Conservation (phyloP, 2,329 filamentous ascomycete species). For the Sporothrix sp. region DNA sequence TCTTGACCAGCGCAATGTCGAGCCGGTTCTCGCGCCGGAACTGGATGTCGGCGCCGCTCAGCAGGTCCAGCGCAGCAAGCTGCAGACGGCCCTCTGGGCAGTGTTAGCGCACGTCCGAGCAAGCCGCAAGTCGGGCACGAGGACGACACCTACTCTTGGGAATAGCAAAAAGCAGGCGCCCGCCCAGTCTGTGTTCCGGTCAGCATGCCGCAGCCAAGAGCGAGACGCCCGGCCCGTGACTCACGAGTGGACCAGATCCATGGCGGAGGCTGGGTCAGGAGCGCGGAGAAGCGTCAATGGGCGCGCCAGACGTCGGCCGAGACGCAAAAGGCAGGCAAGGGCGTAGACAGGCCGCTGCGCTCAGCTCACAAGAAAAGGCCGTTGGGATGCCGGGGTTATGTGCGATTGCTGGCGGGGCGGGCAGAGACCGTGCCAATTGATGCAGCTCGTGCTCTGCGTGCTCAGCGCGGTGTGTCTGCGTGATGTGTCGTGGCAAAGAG, state of each 20-base stretch:
- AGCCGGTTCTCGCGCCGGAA: slow-evolving; percentile 91
- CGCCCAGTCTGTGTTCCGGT: slow-evolving; percentile 60
- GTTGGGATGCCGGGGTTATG: too few relatives aligned
- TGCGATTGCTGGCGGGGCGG: too few relatives aligned
- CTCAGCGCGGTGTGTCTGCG: too few relatives aligned
- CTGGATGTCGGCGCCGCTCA: slow-evolving; percentile 90
- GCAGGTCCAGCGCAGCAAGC: slow-evolving; percentile 76
- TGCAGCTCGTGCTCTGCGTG: too few relatives aligned
- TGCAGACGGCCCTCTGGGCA: slow-evolving; percentile 79
- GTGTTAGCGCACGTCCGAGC: background rate
- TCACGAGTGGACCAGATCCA: slow-evolving; percentile 48
- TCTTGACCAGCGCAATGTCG: slow-evolving; percentile 96
- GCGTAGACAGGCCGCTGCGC: too few relatives aligned
- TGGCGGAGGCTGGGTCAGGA: slow-evolving; percentile 23
- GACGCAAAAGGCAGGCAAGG: too few relatives aligned
- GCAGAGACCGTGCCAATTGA: too few relatives aligned
- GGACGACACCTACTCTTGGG: slow-evolving; percentile 70
- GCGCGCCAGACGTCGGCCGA: background rate
- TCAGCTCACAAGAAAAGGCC: too few relatives aligned
- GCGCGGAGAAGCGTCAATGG: slow-evolving; percentile 2
- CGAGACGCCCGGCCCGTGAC: slow-evolving; percentile 20
- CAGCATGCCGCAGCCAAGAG: slow-evolving; percentile 21
- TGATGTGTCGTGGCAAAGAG: too few relatives aligned
- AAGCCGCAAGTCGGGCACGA: slow-evolving; percentile 21
- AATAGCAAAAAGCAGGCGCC: slow-evolving; percentile 90